Base-by-base conservation (phyloP, 1,284 basidiomycete genomes). In the Meripilus lineatus region DNA sequence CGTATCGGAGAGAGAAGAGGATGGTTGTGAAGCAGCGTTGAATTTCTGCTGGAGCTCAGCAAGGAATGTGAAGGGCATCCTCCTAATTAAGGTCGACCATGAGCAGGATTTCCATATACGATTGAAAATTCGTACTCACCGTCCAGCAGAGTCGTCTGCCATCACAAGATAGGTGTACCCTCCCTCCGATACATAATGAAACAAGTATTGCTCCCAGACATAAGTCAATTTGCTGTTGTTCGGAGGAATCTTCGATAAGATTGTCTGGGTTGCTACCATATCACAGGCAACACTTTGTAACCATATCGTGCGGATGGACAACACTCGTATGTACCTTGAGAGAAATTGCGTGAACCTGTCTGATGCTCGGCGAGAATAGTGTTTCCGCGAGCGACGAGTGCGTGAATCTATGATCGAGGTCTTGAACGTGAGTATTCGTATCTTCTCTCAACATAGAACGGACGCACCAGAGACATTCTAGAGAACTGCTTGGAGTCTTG, bases 141-240 rank as follows among this genome's bases (percentile, higher is more conserved):
- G 76, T 41, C 93, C 92, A 26, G 87, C 91, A 28, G 85, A 77
- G 59, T 95, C 92, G 61, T 96, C 91, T 14, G 90, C 89, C 81
- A 98, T 93, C 44, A 94, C 90, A 41, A 99, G 79, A 65, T 88
- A 96, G 35, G 86, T 84, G 61, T 89, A 81, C 0, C 89, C 89
- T 24, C 81, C 83, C 50, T 92, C 89, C 7, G 89, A 89, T 50
- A 95, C 78, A 67, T 98, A 98, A 69, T 99, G 95, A 61, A 98
- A 96, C 22, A 97, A 74, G 62, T 91, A 95, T 66, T 94, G 84
- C 62, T 96, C 91, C 91, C 91, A 93, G 40, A 89, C 90, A 71
- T 95, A 97, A 26, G 92, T 95, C 44, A 98, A 75, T 66, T 96
- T 96, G 63, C 88, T 89, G 65, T 96, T 84, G 61, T 91, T 90